Percentiles rank a stretch among this genome's conserved stretches.
These are phyloP conservation scores for Austroboletus eburneus DNA, from an alignment of 768 basidiomycete genomes.

Conservation along the genomic window DNA sequence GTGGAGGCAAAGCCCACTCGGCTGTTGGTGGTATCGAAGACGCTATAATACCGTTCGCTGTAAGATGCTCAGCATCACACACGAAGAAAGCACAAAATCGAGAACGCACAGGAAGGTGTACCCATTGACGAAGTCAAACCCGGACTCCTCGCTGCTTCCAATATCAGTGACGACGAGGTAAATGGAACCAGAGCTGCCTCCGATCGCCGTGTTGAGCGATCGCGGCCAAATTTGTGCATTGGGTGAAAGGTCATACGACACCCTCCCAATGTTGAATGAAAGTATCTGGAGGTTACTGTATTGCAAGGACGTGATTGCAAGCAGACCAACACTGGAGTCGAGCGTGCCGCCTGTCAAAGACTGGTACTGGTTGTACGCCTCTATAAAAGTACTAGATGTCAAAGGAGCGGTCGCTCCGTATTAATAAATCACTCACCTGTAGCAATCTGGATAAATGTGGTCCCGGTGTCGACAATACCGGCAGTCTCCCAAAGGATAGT, in stretches of 20 bases:
- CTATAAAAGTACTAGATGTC: slow-evolving; percentile 16
- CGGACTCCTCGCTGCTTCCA: slow-evolving; percentile 9
- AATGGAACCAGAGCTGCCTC: slow-evolving; percentile 22
- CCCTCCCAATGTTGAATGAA: slow-evolving; percentile 25
- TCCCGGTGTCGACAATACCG: background rate
- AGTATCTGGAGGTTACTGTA: slow-evolving; percentile 23
- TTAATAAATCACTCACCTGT: background rate
- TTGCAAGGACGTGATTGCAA: slow-evolving; percentile 24
- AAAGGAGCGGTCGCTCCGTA: background rate
- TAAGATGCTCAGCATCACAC: slow-evolving; percentile 10
- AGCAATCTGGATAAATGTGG: background rate
- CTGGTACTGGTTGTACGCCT: slow-evolving; percentile 26
- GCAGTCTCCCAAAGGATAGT: background rate
- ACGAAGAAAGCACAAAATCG: slow-evolving; percentile 26
- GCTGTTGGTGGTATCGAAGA: slow-evolving; percentile 37
- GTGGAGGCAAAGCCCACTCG: slow-evolving; percentile 40
- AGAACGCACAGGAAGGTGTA: too few species aligned
- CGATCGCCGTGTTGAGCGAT: slow-evolving; percentile 27
- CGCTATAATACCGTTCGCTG: slow-evolving; percentile 39
- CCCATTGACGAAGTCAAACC: too few species aligned
- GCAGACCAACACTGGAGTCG: slow-evolving; percentile 28
- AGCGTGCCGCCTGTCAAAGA: slow-evolving; percentile 23
- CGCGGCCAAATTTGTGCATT: slow-evolving; percentile 36
- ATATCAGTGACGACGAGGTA: slow-evolving; percentile 30
- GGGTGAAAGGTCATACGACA: too few species aligned